Base-by-base conservation (phyloP, 352 stramenopile genomes). In the Pythium dissimile region DNA sequence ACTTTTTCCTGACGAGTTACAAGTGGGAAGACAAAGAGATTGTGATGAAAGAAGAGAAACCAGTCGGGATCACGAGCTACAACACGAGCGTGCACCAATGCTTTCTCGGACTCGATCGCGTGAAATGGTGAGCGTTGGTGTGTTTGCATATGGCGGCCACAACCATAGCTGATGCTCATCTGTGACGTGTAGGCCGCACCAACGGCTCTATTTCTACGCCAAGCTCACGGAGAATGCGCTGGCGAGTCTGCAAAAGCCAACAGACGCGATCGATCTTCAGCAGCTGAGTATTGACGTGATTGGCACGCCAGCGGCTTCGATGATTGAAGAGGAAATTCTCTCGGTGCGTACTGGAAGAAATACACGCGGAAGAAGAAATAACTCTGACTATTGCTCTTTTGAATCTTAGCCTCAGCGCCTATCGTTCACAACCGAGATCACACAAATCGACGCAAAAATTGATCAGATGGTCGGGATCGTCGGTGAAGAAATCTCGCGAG, bases 1-100 rank as follows among this genome's bases (percentile, higher is more conserved):
- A 92, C 48, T 95, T 93, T 60, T 95, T 95, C 60, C 70, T 95
- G 12, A 89, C 81, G 24, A 93, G 83, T 59, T 89, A 88, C 73
- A 82, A 84, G 60, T 93, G 79, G 75, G 90, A 89, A 50, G 85
- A 95, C 66, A 89, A 90, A 61, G 85, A 95, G 59, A 77, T 95
- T 30, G 80, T 91, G 47, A 77, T 86, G 60, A 86, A 77, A 35
- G 79, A 89, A 54, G 83, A 93, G 45, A 79, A 80, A 18, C 84
- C 84, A 1, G 75, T 90, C 13, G 81, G 82, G 1, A 71, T 89
- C 55, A 86, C 78, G 59, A 90, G 80, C 74, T 94, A 91, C 79
- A 88, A 94, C 46, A 90, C 75, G 7, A 92, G 84, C 49, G 72
- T 89, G 16, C 84, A 95, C 43, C 80, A 83, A 34, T 85, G 77